phyloP scores from a whole-genome alignment of 2,329 filamentous ascomycete species.

The Aspergillus sp. region DNA sequence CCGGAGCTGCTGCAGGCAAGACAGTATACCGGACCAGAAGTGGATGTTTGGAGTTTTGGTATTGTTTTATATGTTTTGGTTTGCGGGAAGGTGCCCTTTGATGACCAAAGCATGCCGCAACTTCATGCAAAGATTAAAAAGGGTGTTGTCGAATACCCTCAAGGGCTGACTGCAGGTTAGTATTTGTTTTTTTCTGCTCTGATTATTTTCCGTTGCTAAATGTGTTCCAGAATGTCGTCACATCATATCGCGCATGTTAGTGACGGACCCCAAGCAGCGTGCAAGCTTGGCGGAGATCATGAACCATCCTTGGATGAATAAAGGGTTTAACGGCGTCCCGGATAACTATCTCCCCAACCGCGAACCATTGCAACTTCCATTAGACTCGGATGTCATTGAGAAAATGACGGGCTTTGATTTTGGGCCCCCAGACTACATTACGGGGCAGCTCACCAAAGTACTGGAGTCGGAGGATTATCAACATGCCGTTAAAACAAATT shows the following conservation, averaged over 20 bases:
- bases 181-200: constrained; percentile 6
- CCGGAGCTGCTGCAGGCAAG: constrained; percentile 90
- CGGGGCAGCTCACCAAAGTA: constrained; percentile 73
- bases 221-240: constrained; percentile 73
- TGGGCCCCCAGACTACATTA: constrained; percentile 79
- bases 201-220: constrained; percentile 16
- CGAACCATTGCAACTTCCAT: constrained; percentile 77
- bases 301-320: constrained; percentile 92
- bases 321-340: constrained; percentile 79
- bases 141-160: constrained; percentile 89
- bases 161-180: constrained; percentile 84
- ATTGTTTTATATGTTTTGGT: constrained; percentile 97
- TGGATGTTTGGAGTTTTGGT: constrained; percentile 98
- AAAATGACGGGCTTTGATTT: constrained; percentile 99
- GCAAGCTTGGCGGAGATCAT: constrained; percentile 88
- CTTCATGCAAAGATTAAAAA: constrained; percentile 99
- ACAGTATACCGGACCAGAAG: constrained; percentile 92
- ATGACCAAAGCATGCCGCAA: constrained; percentile 98
- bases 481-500: constrained; percentile 67
- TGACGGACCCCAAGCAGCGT: constrained; percentile 84
- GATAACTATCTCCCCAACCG: constrained; percentile 83
- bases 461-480: constrained; percentile 94
- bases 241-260: constrained; percentile 89
- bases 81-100: constrained; percentile 96
- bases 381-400: constrained; percentile 77